phyloP scores from a whole-genome alignment of 169 alveolate species.

The Babesia divergens region DNA sequence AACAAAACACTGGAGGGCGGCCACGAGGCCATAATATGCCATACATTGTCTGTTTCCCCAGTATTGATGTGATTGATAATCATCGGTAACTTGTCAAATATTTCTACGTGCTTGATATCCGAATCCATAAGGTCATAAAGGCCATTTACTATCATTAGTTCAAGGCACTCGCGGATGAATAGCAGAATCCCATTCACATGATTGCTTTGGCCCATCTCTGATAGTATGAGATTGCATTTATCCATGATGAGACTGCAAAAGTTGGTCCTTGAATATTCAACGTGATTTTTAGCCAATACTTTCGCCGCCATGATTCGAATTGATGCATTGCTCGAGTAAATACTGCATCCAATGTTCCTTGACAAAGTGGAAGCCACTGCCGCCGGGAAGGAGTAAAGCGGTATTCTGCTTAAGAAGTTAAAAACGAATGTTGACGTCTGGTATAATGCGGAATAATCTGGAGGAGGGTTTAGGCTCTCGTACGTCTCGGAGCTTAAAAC shows the following conservation, averaged over 20 bases:
- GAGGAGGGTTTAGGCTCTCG: constrained; percentile 25
- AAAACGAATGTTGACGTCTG: constrained; percentile 25
- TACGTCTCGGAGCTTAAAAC: constrained; percentile 21
- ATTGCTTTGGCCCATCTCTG: constrained; percentile 2
- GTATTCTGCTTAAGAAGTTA: constrained; percentile 31
- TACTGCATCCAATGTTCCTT: background rate
- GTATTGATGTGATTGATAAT: background rate
- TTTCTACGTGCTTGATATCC: background rate
- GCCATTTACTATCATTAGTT: constrained; percentile 12
- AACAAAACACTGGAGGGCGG: background rate
- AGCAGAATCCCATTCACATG: constrained; percentile 15
- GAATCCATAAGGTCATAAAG: background rate
- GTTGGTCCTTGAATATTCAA: constrained; percentile 8
- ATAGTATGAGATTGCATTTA: background rate
- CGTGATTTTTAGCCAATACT: constrained; percentile 14
- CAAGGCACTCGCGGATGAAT: constrained; percentile 13
- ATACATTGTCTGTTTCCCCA: background rate
- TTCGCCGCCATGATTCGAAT: constrained; percentile 24
- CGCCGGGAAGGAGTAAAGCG: constrained; percentile 29
- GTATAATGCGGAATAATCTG: constrained; percentile 21
- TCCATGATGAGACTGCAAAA: background rate
- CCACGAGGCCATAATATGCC: background rate
- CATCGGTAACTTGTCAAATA: background rate
- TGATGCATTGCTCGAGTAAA: constrained; percentile 20
- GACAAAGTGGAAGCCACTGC: constrained; percentile 14